Conservation (phyloP, 805 yeast species). For the Candida maesae region DNA sequence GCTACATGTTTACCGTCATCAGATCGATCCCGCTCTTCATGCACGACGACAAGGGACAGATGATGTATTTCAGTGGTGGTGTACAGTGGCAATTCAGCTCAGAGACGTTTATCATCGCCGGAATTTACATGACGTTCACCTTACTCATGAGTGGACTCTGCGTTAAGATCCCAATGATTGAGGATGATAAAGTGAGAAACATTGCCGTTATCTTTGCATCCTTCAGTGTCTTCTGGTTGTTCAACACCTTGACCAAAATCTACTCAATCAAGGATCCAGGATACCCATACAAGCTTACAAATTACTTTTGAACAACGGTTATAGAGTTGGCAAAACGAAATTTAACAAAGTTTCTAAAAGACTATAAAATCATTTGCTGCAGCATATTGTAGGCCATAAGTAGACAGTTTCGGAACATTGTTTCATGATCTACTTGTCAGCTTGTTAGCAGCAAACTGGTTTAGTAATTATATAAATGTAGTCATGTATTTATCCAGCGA, state of each 20-base stretch:
- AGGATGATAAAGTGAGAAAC: slow-evolving; percentile 12
- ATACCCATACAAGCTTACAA: slow-evolving; percentile 19
- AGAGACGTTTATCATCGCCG: slow-evolving; percentile 53
- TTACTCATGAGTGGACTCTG: slow-evolving; percentile 38
- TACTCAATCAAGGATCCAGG: slow-evolving; percentile 19
- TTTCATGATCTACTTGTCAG: too few species aligned
- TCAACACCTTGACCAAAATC: slow-evolving; percentile 19
- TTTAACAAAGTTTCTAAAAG: too few species aligned
- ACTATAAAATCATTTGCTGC: too few species aligned
- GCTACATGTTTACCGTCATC: slow-evolving; percentile 60
- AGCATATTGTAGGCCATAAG: too few species aligned
- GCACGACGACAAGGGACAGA: slow-evolving; percentile 43
- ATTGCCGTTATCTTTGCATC: slow-evolving; percentile 8
- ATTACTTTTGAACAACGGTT: slow-evolving; percentile 2
- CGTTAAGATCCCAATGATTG: slow-evolving; percentile 30
- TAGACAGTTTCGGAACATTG: too few species aligned
- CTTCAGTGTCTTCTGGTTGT: slow-evolving; percentile 19
- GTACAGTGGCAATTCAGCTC: slow-evolving; percentile 65
- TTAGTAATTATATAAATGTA: too few species aligned
- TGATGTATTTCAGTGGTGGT: slow-evolving; percentile 63
- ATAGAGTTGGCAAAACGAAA: too few species aligned
- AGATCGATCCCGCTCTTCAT: slow-evolving; percentile 62
- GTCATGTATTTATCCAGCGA: too few species aligned
- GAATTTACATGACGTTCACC: slow-evolving; percentile 47
- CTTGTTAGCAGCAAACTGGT: too few species aligned